Evolutionary conservation across 306 rosid genomes (phyloP).

Genomic region (Pachyrhizus erosus): DNA sequence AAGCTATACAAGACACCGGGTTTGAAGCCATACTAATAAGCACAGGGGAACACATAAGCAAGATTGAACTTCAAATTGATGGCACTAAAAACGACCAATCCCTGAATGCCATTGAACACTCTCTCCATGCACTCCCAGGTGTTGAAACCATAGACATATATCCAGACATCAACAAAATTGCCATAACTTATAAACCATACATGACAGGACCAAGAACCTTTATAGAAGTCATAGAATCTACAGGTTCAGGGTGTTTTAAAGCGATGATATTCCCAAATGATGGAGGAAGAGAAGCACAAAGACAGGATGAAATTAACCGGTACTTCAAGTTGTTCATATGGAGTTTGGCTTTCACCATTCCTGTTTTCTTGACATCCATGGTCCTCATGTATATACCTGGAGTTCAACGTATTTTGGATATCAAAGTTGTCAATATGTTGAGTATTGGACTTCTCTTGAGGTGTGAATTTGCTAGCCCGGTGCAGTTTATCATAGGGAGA

Average conservation of each 20-base stretch:
- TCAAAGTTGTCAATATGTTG: conserved; percentile 67
- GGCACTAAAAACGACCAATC: conserved; percentile 55
- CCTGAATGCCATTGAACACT: conserved; percentile 42
- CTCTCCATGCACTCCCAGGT: conserved; percentile 62
- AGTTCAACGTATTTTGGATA: conserved; percentile 56
- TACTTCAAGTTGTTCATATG: conserved; percentile 60
- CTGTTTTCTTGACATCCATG: conserved; percentile 85
- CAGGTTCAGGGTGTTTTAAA: conserved; percentile 67
- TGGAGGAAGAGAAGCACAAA: conserved; percentile 55
- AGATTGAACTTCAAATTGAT: conserved; percentile 68
- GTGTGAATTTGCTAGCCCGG: conserved; percentile 75
- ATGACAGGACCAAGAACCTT: conserved; percentile 80
- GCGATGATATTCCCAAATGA: conserved; percentile 64
- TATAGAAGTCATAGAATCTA: conserved; percentile 67
- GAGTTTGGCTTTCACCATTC: conserved; percentile 71
- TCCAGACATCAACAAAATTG: conserved; percentile 49
- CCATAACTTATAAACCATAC: conserved; percentile 70
- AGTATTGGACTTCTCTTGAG: conserved; percentile 65
- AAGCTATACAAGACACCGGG: conserved; percentile 58
- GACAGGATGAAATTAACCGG: conserved; percentile 59
- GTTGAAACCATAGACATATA: conserved; percentile 53
- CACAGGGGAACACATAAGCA: conserved; percentile 69
- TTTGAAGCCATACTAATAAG: conserved; percentile 63
- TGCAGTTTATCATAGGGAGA: conserved; percentile 75
- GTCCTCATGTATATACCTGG: conserved; percentile 77